phyloP scores from a whole-genome alignment of 2,329 filamentous ascomycete species.

The Arthroderma sp. region DNA sequence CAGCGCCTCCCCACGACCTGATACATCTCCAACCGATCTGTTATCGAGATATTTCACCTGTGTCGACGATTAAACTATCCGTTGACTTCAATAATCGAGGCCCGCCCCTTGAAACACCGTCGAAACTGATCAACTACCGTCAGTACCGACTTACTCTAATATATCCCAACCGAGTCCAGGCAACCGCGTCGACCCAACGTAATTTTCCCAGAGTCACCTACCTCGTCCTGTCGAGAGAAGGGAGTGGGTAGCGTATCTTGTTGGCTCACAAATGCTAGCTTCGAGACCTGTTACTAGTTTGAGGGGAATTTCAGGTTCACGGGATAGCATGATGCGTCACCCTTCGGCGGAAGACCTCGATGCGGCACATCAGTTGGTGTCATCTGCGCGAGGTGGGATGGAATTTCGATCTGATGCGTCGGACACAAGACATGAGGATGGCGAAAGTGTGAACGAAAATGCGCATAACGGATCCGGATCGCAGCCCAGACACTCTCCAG shows the following conservation, averaged over 20 bases:
- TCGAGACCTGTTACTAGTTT: background rate
- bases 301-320: conserved; percentile 3
- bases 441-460: conserved; percentile 11
- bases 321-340: conserved; percentile 19
- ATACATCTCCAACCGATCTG: no score
- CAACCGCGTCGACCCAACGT: no score
- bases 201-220: conserved; percentile 5
- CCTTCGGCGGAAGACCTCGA: conserved; percentile 36
- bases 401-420: conserved; percentile 17
- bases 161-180: no score
- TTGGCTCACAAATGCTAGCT: background rate
- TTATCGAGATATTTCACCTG: no score
- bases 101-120: no score
- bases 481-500: background rate
- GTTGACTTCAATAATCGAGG: no score
- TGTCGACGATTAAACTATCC: no score
- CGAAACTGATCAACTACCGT: no score
- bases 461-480: conserved; percentile 5
- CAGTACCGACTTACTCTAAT: no score
- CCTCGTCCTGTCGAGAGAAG: no score
- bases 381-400: conserved; percentile 32
- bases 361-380: conserved; percentile 35
- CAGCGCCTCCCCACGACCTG: no score
- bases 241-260: no score
- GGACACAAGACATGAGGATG: conserved; percentile 9